Conservation (phyloP, 441 rosid genomes). For the Jatropha multifida region DNA sequence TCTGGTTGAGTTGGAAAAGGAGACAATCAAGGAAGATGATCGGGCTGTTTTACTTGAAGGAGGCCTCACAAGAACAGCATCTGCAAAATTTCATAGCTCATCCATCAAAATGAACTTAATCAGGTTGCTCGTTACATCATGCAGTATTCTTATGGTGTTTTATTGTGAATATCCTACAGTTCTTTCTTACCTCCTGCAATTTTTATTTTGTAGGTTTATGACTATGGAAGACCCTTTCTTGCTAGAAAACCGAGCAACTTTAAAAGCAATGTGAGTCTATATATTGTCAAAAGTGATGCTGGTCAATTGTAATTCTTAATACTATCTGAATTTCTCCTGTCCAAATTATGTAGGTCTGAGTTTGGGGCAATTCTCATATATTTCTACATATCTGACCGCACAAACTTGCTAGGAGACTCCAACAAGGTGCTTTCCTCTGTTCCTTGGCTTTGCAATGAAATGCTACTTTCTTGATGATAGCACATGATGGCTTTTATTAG, state of each 20-base stretch:
- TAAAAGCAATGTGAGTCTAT: slow-evolving; percentile 83
- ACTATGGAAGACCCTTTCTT: slow-evolving; percentile 89
- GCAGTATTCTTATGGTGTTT: slow-evolving; percentile 12
- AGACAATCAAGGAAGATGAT: slow-evolving; percentile 76
- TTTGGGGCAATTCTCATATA: slow-evolving; percentile 72
- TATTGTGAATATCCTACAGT: slow-evolving; percentile 6
- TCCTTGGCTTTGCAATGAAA: slow-evolving; percentile 5
- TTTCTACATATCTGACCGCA: slow-evolving; percentile 80
- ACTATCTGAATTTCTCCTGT: slow-evolving; percentile 16
- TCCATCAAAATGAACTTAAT: slow-evolving; percentile 67
- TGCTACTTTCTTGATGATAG: neutral
- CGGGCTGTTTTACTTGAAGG: slow-evolving; percentile 86
- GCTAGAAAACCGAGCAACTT: slow-evolving; percentile 82
- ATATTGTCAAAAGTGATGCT: neutral
- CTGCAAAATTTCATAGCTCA: slow-evolving; percentile 58
- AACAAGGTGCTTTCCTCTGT: slow-evolving; percentile 56
- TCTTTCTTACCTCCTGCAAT: slow-evolving; percentile 25
- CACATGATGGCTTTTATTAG: slow-evolving; percentile 2
- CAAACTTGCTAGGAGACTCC: slow-evolving; percentile 72
- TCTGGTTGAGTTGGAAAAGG: slow-evolving; percentile 70
- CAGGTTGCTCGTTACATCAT: slow-evolving; percentile 44
- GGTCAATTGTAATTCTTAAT: slow-evolving; percentile 3
- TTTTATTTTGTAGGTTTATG: slow-evolving; percentile 58
- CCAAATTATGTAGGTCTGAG: slow-evolving; percentile 64
- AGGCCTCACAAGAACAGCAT: slow-evolving; percentile 77